Conservation (phyloP, 2,329 filamentous ascomycete species). For the Paradendryphiella salina region DNA sequence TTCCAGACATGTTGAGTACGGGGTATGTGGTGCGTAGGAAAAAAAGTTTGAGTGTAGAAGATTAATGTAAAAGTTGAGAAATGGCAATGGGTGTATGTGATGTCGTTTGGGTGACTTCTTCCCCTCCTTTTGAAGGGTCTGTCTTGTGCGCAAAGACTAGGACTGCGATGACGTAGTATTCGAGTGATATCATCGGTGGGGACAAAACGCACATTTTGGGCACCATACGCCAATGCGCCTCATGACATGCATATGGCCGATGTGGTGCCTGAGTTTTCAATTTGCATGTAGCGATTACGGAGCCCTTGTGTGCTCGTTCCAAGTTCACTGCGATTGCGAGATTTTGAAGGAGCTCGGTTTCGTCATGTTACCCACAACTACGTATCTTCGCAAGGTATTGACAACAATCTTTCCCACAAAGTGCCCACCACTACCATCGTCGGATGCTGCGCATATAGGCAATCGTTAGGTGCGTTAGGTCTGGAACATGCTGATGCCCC, state of each 20-base stretch:
- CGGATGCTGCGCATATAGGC: neutral
- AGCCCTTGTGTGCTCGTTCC: neutral
- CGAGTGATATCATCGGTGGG: constrained; percentile 33
- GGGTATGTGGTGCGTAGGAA: constrained; percentile 1
- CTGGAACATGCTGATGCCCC: neutral
- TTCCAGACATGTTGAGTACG: constrained; percentile 53
- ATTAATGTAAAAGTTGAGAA: neutral
- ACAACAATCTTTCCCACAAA: neutral
- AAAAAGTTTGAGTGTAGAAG: neutral
- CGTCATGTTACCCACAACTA: constrained; percentile 3
- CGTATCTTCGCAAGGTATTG: neutral
- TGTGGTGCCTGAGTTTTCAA: constrained; percentile 5
- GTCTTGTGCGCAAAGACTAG: constrained; percentile 14
- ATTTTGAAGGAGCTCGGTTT: constrained; percentile 9
- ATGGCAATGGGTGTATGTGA: constrained; percentile 1
- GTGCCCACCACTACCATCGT: neutral
- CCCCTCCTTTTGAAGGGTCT: constrained; percentile 16
- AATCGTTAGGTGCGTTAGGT: neutral
- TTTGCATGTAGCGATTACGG: constrained; percentile 5
- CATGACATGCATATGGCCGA: constrained; percentile 16
- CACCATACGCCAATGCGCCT: constrained; percentile 15
- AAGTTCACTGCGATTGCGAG: neutral
- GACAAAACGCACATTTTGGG: constrained; percentile 25
- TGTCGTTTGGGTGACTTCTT: constrained; percentile 4
- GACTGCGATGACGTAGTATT: constrained; percentile 28